A percentile compares a stretch with the other conserved stretches of the same genome.
phyloP scores from a whole-genome alignment of 2,329 filamentous ascomycete genomes.

The Aspergillus ochraceus region DNA sequence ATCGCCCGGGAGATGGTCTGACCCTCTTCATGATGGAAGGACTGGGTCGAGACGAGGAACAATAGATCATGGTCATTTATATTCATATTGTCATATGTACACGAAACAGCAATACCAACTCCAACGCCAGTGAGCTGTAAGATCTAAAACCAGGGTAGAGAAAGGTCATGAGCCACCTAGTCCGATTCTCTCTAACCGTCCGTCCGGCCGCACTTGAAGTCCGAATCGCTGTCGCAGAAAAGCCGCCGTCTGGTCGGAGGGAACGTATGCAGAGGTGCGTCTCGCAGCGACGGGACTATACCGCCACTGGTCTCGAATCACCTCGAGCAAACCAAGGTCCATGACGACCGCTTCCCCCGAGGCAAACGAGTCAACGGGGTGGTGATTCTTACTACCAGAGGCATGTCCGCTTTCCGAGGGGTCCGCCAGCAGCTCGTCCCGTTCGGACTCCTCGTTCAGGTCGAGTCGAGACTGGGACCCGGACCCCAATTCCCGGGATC shows the following conservation, averaged over 20 bases:
- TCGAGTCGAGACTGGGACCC: constrained; percentile 1
- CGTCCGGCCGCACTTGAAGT: constrained; percentile 36
- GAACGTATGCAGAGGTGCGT: constrained; percentile 26
- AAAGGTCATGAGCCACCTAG: constrained; percentile 19
- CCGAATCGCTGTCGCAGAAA: constrained; percentile 41
- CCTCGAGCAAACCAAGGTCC: constrained; percentile 36
- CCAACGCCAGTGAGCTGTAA: background rate
- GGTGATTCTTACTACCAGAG: constrained; percentile 23
- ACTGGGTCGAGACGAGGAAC: background rate
- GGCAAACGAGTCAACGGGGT: constrained; percentile 40
- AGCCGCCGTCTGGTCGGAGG: constrained; percentile 35
- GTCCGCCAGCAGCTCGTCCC: constrained; percentile 36
- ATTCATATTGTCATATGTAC: constrained; percentile 10
- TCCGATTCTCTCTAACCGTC: constrained; percentile 33
- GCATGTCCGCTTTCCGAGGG: constrained; percentile 25
- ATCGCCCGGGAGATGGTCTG: background rate
- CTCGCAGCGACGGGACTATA: constrained; percentile 25
- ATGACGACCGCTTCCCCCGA: constrained; percentile 40
- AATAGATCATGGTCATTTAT: background rate
- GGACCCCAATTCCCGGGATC: constrained; percentile 18
- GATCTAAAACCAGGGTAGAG: background rate
- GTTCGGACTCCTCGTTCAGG: constrained; percentile 26
- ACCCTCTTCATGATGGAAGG: background rate
- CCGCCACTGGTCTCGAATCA: constrained; percentile 42
- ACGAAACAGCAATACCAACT: background rate